These are phyloP conservation scores for Leucogyrophana mollusca DNA, from an alignment of 768 basidiomycete genomes.

Conservation along the genomic window DNA sequence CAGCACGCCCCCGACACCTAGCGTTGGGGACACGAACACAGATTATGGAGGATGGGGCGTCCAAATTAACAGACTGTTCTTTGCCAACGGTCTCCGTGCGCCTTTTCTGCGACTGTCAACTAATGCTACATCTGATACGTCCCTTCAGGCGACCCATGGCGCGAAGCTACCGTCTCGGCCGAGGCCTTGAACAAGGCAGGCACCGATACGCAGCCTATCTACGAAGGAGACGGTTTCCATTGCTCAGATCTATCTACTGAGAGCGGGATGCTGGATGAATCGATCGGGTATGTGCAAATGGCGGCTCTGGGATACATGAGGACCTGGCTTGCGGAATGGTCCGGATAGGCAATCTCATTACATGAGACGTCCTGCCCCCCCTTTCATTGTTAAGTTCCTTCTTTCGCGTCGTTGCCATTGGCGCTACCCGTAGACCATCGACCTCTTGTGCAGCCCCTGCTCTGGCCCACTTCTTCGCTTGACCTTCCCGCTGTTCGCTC, in stretches of 20 bases:
- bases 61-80: constrained; percentile 51
- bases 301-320: not conserved
- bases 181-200: constrained; percentile 35
- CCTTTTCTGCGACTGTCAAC: not conserved
- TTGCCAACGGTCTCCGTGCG: constrained; percentile 62
- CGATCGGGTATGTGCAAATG: not conserved
- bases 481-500: no score
- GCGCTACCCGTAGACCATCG: no score
- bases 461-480: no score
- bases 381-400: no score
- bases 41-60: constrained; percentile 61
- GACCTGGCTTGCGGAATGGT: not conserved
- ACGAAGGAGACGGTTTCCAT: not conserved
- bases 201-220: not conserved
- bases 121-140: not conserved
- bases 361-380: no score
- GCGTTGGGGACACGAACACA: constrained; percentile 42
- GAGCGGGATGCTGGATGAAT: not conserved
- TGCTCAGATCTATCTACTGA: not conserved
- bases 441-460: no score
- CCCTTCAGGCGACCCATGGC: constrained; percentile 60
- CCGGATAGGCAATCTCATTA: no score
- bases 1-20: constrained; percentile 39
- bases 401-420: no score
- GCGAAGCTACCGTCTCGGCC: constrained; percentile 61